Base-by-base conservation (phyloP, 805 yeast species). In the Candida cerambycidarum region DNA sequence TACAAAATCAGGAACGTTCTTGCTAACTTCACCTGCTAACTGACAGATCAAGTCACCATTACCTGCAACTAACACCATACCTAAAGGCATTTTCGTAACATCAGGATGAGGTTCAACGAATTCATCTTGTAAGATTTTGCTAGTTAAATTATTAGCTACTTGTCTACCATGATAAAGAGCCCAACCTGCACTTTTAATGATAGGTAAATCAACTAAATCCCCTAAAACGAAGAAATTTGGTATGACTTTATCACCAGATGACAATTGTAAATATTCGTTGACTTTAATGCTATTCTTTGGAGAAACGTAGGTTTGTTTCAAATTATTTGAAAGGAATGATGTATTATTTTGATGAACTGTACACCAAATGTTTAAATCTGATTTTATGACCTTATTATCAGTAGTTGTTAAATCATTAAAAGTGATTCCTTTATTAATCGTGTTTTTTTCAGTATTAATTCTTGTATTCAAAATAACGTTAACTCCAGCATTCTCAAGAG, bases 141-240 rank as follows among this genome's bases (percentile, higher is more conserved):
- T 56, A 5, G 61, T 49, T 27, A 69, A 48, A 42, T 69, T 69
- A 46, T 65, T 63, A 12, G 74, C 73, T 7, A 56, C 63, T 39
- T 55, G 65, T 32, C 71, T 52, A 1, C 73, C 74, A 63, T 62
- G 65, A 48, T 65, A 69, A 53, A 67, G 59, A 3, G 73, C 74
- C 74, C 74, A 69, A 2, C 75, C 75, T 2, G 75, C 74, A 35
- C 69, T 62, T 52, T 69, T 69, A 47, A 69, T 66, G 39, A 67
- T 65, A 23, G 71, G 66, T 21, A 62, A 42, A 33, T 69, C 71
- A 3, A 66, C 67, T 45, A 69, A 52, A 48, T 69, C 73, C 5
- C 75, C 75, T 17, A 67, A 42, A 27, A 55, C 65, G 42, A 69
- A 69, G 38, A 68, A 51, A 42, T 65, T 58, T 14, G 45, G 51